A percentile compares a stretch with the other conserved stretches of the same genome.
phyloP scores from a whole-genome alignment of 2,329 filamentous ascomycete species.

The Ilyonectria robusta region DNA sequence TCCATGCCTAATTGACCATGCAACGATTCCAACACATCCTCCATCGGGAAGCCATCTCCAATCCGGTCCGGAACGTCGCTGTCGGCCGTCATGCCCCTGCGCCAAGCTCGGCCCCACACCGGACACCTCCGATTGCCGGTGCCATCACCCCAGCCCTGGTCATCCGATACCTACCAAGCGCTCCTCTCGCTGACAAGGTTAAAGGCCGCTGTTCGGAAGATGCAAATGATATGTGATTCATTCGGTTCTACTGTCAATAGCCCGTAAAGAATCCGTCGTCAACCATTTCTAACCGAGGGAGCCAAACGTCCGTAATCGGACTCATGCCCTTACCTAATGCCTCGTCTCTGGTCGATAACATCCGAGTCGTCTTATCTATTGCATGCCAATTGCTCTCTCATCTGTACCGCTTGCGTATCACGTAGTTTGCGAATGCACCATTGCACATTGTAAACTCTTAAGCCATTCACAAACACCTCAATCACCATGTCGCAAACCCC shows the following conservation, averaged over 20 bases:
- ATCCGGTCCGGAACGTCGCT: not conserved
- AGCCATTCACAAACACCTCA: not conserved
- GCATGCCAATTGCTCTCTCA: not conserved
- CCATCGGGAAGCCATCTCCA: not conserved
- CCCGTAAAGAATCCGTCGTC: not conserved
- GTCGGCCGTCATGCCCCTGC: not conserved
- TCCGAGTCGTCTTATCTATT: not conserved
- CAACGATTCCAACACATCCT: not conserved
- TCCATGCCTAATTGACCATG: not conserved
- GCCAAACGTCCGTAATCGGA: slow-evolving; percentile 18
- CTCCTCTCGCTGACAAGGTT: not conserved
- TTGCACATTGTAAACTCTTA: not conserved
- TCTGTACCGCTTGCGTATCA: not conserved
- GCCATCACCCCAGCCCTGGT: not conserved
- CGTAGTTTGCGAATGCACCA: not conserved
- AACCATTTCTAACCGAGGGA: not conserved
- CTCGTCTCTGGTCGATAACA: not conserved
- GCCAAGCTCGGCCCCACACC: slow-evolving; percentile 28
- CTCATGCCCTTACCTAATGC: slow-evolving; percentile 2
- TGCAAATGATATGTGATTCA: not conserved
- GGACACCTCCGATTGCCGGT: slow-evolving; percentile 23
- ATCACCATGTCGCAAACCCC: slow-evolving; percentile 25
- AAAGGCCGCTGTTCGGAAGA: not conserved
- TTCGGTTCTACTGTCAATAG: not conserved
- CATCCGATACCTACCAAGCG: not conserved